Evolutionary conservation across 176 grass and related monocot species (phyloP).

Genomic region (Elaeis guineensis): DNA sequence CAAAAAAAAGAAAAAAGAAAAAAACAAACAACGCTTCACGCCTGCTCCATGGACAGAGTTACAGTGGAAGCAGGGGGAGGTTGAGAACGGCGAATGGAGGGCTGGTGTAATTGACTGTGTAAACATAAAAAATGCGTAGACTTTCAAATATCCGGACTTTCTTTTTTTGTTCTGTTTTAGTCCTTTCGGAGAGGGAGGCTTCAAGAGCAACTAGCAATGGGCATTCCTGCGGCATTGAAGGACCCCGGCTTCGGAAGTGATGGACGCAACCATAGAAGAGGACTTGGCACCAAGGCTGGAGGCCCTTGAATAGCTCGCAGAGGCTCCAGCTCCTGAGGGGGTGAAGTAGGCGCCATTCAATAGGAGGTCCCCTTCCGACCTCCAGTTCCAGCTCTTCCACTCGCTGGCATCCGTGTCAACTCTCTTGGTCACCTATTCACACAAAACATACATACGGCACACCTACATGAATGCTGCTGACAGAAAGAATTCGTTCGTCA

Average conservation of each 20-base stretch:
- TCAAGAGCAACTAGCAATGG: background rate
- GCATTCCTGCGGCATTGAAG: conserved; percentile 2
- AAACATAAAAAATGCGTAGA: background rate
- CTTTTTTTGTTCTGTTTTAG: background rate
- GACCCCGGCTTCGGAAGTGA: conserved; percentile 9
- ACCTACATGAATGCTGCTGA: too few relatives aligned
- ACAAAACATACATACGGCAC: too few relatives aligned
- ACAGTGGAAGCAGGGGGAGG: conserved; percentile 8
- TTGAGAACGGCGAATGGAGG: background rate
- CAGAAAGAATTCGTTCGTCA: too few relatives aligned
- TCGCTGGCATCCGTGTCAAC: background rate
- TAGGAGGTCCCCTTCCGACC: conserved; percentile 19
- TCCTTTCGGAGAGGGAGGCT: too few relatives aligned
- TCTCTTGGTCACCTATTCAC: conserved; percentile 15
- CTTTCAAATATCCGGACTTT: background rate
- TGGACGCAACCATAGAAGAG: conserved; percentile 13
- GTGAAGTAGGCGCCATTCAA: conserved; percentile 21
- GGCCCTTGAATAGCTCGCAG: conserved; percentile 13
- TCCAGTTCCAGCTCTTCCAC: conserved; percentile 18
- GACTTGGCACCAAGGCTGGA: conserved; percentile 23
- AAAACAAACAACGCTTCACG: conserved; percentile 7
- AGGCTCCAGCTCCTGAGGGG: conserved; percentile 11
- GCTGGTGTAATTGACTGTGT: background rate
- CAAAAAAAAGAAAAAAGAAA: background rate
- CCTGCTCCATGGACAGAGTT: conserved; percentile 7